These are phyloP conservation scores for Strobilomyces echinocephalus DNA, from an alignment of 768 basidiomycete species.

Conservation along the genomic window DNA sequence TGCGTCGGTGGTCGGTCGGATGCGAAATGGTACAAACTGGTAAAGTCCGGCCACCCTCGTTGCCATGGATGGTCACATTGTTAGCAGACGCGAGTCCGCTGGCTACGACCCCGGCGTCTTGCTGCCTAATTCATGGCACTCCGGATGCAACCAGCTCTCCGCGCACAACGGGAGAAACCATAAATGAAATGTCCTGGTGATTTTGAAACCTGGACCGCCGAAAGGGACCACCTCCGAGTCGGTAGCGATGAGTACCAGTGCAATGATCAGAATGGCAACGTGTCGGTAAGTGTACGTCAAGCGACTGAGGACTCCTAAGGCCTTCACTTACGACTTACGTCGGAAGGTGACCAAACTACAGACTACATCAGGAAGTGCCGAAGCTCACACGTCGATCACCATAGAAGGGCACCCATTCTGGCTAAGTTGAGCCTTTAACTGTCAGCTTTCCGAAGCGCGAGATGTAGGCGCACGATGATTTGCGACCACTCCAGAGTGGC, in stretches of 20 bases:
- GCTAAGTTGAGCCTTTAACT: conserved; percentile 21
- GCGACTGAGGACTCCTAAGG: conserved; percentile 3
- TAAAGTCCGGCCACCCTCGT: background rate
- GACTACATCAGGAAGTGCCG: conserved; percentile 21
- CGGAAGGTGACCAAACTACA: conserved; percentile 7
- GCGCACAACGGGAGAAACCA: conserved; percentile 1
- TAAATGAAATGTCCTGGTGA: conserved; percentile 8
- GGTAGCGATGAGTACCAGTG: background rate
- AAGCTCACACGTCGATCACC: conserved; percentile 25
- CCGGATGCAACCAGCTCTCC: conserved; percentile 5
- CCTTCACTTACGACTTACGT: conserved; percentile 10
- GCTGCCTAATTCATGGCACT: background rate
- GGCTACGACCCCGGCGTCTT: conserved; percentile 10
- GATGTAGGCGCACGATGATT: conserved; percentile 4
- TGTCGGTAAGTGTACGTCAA: conserved; percentile 24
- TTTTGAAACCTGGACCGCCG: background rate
- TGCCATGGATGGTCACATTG: background rate
- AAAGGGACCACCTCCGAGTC: conserved; percentile 1
- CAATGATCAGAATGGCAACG: conserved; percentile 14
- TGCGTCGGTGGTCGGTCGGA: background rate
- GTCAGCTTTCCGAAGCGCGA: conserved; percentile 11
- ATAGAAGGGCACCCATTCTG: conserved; percentile 19
- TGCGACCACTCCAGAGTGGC: background rate
- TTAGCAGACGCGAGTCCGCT: conserved; percentile 7
- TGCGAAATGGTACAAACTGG: too few relatives aligned